phyloP scores from a whole-genome alignment of 345 rosid genomes.

The Kernera saxatilis region DNA sequence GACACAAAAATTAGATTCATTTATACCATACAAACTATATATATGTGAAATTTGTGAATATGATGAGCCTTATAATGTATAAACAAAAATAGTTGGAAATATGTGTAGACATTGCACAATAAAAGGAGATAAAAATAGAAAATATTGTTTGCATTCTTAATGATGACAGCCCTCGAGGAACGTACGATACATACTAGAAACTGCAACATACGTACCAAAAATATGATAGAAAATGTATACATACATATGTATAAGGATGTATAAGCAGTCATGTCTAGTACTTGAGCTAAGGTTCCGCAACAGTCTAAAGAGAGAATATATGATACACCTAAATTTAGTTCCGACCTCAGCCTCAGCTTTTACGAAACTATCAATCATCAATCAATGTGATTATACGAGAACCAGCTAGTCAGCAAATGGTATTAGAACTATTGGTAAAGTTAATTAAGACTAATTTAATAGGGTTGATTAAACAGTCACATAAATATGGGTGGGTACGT shows the following conservation, averaged over 20 bases:
- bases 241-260: not conserved
- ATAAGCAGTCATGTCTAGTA: conserved; percentile 22
- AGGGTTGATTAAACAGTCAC: not conserved
- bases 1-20: not conserved
- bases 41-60: not conserved
- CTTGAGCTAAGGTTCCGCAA: conserved; percentile 6
- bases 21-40: not conserved
- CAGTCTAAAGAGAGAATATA: conserved; percentile 13
- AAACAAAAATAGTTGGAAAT: not conserved
- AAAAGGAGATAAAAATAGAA: not conserved
- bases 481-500: not conserved
- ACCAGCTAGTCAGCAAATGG: not conserved
- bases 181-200: conserved; percentile 18
- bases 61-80: not conserved
- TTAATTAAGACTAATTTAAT: not conserved
- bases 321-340: conserved; percentile 3
- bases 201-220: conserved; percentile 2
- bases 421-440: not conserved
- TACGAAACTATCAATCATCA: conserved; percentile 10
- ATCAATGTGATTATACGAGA: not conserved
- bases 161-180: conserved; percentile 11
- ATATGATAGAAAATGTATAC: not conserved
- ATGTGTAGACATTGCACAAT: conserved; percentile 19
- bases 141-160: not conserved
- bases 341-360: conserved; percentile 13